Percentiles rank a stretch among this genome's conserved stretches.
Conservation (phyloP, 148 eudicot genomes). For the Persicaria maculosa region DNA sequence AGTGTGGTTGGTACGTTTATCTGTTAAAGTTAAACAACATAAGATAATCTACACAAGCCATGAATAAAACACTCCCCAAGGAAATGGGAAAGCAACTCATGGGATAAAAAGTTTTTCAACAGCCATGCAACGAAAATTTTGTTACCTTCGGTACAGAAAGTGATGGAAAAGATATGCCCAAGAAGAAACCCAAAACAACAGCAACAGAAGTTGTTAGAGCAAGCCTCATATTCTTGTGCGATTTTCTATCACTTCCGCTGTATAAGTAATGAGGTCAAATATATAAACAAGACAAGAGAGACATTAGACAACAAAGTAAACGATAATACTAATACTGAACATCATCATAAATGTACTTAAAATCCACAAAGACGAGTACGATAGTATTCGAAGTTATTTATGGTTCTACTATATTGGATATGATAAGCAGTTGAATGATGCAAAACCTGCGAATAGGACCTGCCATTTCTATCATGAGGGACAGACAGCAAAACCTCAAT, state of each 20-base stretch:
- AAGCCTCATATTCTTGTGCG: slow-evolving; percentile 50
- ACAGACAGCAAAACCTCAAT: neutral
- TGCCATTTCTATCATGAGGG: slow-evolving; percentile 12
- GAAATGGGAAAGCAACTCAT: neutral
- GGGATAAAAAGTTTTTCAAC: neutral
- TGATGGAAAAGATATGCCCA: slow-evolving; percentile 57
- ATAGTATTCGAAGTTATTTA: neutral
- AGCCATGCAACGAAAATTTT: neutral
- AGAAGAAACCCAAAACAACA: slow-evolving; percentile 55
- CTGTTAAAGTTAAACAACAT: slow-evolving; percentile 20
- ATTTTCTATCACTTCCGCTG: slow-evolving; percentile 13
- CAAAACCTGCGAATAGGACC: slow-evolving; percentile 15
- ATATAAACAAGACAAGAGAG: neutral
- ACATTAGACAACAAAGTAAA: neutral
- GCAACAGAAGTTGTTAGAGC: slow-evolving; percentile 48
- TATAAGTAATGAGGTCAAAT: neutral
- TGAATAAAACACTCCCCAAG: neutral
- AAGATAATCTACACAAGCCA: neutral
- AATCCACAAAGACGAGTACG: neutral
- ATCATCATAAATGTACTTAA: neutral
- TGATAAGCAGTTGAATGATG: neutral
- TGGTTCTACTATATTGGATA: neutral
- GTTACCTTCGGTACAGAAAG: slow-evolving; percentile 49
- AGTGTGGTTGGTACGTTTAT: slow-evolving; percentile 41
- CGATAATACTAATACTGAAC: neutral